A percentile compares a stretch with the other conserved stretches of the same genome.
Evolutionary conservation across 2,329 filamentous ascomycete species (phyloP).

Genomic region (Penicillium fuscoglaucum): DNA sequence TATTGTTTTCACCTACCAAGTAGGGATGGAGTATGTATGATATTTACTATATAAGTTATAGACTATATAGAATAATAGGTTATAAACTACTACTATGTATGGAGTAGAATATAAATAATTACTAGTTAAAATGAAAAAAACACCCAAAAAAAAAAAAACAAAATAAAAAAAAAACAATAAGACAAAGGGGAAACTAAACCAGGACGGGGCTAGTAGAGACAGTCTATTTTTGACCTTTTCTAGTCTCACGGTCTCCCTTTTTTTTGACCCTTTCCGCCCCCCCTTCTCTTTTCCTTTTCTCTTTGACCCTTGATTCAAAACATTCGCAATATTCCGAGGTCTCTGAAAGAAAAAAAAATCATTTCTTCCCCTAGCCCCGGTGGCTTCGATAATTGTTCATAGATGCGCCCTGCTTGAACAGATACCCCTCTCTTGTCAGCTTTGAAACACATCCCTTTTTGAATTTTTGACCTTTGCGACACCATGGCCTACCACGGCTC

Average conservation of each 20-base stretch:
- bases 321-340: constrained; percentile 6
- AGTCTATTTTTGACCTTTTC: constrained; percentile 27
- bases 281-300: constrained; percentile 18
- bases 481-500: constrained; percentile 66
- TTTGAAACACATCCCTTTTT: constrained; percentile 16
- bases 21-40: constrained; percentile 1
- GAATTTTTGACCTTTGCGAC: constrained; percentile 14
- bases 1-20: not conserved
- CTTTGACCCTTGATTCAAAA: constrained; percentile 12
- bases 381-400: constrained; percentile 17
- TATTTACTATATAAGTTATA: not conserved
- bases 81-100: no score
- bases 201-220: constrained; percentile 15
- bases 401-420: constrained; percentile 6
- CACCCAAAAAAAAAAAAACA: not conserved
- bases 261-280: constrained; percentile 13
- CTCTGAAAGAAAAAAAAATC: not conserved
- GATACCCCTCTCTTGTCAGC: constrained; percentile 16
- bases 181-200: constrained; percentile 8
- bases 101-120: not conserved
- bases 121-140: not conserved
- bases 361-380: constrained; percentile 20
- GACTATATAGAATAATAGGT: no score
- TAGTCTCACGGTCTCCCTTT: constrained; percentile 19
- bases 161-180: not conserved